Base-by-base conservation (phyloP, 2,329 filamentous ascomycete genomes). In the Epichloe glyceriae region DNA sequence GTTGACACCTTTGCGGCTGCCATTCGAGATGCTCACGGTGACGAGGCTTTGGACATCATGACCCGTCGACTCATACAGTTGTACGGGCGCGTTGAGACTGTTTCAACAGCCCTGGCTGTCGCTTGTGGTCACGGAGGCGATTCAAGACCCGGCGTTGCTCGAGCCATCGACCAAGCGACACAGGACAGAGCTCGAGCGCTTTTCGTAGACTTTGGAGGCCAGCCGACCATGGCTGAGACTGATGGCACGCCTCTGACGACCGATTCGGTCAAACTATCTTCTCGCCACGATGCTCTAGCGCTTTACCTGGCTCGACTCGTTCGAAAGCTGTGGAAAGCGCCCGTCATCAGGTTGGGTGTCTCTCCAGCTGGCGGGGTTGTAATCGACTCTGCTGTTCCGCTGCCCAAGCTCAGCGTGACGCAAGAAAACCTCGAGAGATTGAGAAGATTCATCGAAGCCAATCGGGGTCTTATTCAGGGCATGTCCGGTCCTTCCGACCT, bases 91-190 rank as follows among this genome's bases (percentile, higher is more conserved):
- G 83, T 85, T 3, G 93, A 98, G 65, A 93, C 87, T 0, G 83
- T 94, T 50, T 88, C 93, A 0, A 89, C 91, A 40, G 90, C 93
- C 26, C 72, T 98, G 48, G 93, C 93, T 11, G 93, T 98, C 33
- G 90, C 93, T 38, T 98, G 93, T 65, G 90, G 91, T 4, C 90
- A 97, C 64, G 91, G 89, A 10, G 83, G 85, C 26, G 91, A 95
- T 60, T 65, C 75, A 3, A 69, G 74, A 22, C 79, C 87, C 19
- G 85, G 85, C 0, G 86, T 88, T 52, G 79, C 82, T 42, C 80
- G 89, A 42, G 83, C 86, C 22, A 85, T 84, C 35, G 93, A 97
- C 60, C 86, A 90, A 12, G 80, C 88, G 37, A 88, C 95, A 1
- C 75, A 95, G 45, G 89, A 95, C 58, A 80, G 84, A 54, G 93